Base-by-base conservation (phyloP, 768 basidiomycete species). In the Pleurotus pulmonarius region DNA sequence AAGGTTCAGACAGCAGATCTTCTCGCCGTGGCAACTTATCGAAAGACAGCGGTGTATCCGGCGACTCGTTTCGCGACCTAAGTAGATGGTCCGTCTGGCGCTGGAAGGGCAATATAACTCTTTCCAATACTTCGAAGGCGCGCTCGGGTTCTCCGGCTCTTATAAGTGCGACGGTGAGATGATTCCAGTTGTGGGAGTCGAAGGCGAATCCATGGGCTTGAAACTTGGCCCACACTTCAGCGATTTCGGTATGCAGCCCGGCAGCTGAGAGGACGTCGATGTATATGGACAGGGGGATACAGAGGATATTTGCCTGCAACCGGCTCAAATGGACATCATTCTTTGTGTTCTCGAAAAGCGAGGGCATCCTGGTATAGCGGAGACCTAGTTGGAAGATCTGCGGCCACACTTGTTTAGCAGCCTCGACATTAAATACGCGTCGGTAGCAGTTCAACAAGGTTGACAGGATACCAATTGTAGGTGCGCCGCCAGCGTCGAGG, bases 111-210 rank as follows among this genome's bases (percentile, higher is more conserved):
- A 94, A 63, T 51, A 97, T 75, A 44, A 97, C 83, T 52, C 80
- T 76, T 66, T 98, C 91, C 41, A 92, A 68, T 34, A 95, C 76
- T 61, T 88, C 84, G 69, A 95, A 94, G 7, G 92, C 93, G 45
- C 87, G 86, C 62, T 88, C 85, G n/a, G 84, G 72, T 64, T 94
- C 83, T 22, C 90, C 92, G 0, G 89, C 91, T 26, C 90, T 85
- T 39, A 93, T 76, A 20, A 95, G 78, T 12, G 86, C 88, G 8
- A 88, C 75, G 22, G 78, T 80, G 24, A 97, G 78, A 63, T 91
- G 85, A 64, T 96, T 97, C 90, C 93, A 98, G 68, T 97, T 98
- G 63, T 89, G 85, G 11, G 89, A 80, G 66, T 95, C 92, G 67
- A 94, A 92, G 11, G 76, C 76, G 62, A 95, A 88, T 1, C 91